A percentile compares a stretch with the other conserved stretches of the same genome.
phyloP scores from a whole-genome alignment of 257 asterid genomes.

The Nicotiana sylvestris region DNA sequence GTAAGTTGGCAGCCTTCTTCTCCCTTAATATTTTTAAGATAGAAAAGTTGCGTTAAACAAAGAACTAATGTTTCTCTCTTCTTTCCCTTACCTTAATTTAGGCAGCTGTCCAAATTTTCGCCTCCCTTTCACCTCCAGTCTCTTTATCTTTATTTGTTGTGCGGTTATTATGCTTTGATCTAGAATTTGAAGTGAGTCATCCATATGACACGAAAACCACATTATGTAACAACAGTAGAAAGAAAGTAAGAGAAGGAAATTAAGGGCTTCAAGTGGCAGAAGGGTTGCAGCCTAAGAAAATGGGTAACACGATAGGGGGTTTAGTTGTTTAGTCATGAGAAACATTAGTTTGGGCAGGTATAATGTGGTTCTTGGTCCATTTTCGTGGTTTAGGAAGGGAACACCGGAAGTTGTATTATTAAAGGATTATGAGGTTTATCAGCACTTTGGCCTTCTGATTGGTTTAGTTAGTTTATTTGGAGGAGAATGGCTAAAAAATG shows the following conservation, averaged over 20 bases:
- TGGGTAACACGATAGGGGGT: neutral
- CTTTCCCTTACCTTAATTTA: neutral
- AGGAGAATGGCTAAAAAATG: neutral
- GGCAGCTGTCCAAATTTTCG: neutral
- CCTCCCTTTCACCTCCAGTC: neutral
- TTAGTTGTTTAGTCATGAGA: neutral
- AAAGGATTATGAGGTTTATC: neutral
- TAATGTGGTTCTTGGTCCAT: neutral
- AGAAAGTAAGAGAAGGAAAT: neutral
- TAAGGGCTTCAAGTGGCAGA: neutral
- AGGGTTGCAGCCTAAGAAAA: neutral
- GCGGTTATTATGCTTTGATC: constrained; percentile 2
- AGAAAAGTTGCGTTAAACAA: neutral
- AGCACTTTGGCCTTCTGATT: neutral
- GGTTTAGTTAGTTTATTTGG: neutral
- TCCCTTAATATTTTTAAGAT: neutral
- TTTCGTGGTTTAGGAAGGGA: neutral
- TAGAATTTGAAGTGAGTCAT: neutral
- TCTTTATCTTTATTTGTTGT: neutral
- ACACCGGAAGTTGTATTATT: neutral
- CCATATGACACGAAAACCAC: neutral
- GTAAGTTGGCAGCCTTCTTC: constrained; percentile 45
- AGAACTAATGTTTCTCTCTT: neutral
- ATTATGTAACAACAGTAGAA: neutral
- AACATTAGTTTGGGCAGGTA: neutral